These are phyloP conservation scores for Prototheca cutis DNA, from an alignment of 163 green algal genomes.

Conservation along the genomic window DNA sequence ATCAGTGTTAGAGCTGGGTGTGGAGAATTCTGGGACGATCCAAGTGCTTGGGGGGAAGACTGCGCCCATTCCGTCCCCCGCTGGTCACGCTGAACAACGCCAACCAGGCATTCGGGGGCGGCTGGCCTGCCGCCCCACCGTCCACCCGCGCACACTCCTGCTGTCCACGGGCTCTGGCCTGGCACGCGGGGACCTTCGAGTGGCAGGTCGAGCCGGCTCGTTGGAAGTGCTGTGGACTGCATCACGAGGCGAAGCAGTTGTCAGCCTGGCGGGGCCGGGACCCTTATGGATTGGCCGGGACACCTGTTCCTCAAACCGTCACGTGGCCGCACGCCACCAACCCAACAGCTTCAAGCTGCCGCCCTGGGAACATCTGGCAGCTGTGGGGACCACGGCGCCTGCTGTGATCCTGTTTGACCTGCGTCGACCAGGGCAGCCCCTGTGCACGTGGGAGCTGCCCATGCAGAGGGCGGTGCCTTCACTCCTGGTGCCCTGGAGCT, in stretches of 20 bases:
- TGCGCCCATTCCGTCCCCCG: too few relatives aligned
- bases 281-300: too few relatives aligned
- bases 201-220: too few relatives aligned
- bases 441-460: not conserved
- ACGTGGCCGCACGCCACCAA: too few relatives aligned
- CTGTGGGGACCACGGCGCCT: not conserved
- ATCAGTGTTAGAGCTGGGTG: not conserved
- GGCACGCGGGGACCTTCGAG: not conserved
- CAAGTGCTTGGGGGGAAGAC: too few relatives aligned
- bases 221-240: not conserved
- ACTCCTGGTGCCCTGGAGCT: too few relatives aligned
- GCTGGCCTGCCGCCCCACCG: not conserved
- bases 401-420: slow-evolving; percentile 1
- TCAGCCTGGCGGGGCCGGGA: not conserved
- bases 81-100: too few relatives aligned
- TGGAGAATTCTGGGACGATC: too few relatives aligned
- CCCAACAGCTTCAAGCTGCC: too few relatives aligned
- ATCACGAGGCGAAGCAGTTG: not conserved
- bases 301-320: too few relatives aligned
- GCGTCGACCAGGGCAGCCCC: not conserved
- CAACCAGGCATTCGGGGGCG: too few relatives aligned
- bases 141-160: not conserved
- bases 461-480: too few relatives aligned
- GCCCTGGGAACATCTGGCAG: not conserved
- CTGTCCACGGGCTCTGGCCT: not conserved